Evolutionary conservation across 768 basidiomycete species (phyloP), one percentile per base, ranked within the genome.

Genomic region (Xerocomus brunneocitrinus): DNA sequence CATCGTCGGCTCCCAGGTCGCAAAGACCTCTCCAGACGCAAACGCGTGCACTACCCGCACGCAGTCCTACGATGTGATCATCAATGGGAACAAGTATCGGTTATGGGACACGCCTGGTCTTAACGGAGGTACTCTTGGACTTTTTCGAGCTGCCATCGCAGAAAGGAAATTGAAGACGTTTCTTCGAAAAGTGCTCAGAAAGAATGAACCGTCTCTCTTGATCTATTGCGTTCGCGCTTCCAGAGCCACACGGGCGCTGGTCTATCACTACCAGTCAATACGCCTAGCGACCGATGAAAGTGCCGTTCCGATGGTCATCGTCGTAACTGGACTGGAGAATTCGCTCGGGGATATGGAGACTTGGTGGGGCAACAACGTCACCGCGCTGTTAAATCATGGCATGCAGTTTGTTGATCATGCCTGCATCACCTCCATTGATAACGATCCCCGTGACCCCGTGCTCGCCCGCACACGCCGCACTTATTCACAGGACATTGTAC

Each of bases 301-400:
- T 6, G 22, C 60, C 7, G 67, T 73, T 7, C 74, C 77, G 1
- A 68, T 73, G 44, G 65, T 68, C 12, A 55, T 76, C 16, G 69
- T 72, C n/a, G 65, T 75, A 5, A 76, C 74, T 2, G 72, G 71
- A 28, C 65, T 77, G 30, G 76, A 75, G 51, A 61, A 71, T 22
- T 52, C 68, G 28, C 54, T 57, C 24, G 62, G 43, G 42, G 60
- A 61, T 10, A 73, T 73, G 72, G 71, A 73, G 42, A 19, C 30
- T 8, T 72, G 72, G 71, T 72, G 72, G 72, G 24, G 34, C n/a
- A 59, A 47, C 35, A 73, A 72, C 6, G 53, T 38, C 4, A 25
- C 30, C 4, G 58, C 57, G 2, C 64, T 72, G 14, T 49, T 53
- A 14, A 27, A 32, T 14, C 32, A 55, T 40, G 57, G 55, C 36